A percentile compares a stretch with the other conserved stretches of the same genome.
Evolutionary conservation across 306 rosid species (phyloP).

Genomic region (Cucumis sativus): DNA sequence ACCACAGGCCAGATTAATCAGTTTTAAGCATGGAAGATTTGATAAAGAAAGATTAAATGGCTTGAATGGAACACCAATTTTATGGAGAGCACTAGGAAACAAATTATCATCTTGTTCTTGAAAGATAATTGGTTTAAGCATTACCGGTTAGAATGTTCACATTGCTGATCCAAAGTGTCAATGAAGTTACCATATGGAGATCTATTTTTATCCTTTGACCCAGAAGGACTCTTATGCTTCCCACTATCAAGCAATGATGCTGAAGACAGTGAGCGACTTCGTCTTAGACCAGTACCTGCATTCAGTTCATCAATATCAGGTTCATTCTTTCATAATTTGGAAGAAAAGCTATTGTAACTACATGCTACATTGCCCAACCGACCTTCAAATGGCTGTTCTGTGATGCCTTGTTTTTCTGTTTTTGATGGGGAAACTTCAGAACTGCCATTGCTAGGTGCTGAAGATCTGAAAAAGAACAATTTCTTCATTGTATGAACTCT

Average conservation of each 20-base stretch:
- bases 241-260: constrained; percentile 41
- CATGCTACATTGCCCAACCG: constrained; percentile 24
- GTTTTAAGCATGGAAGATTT: background rate
- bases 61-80: background rate
- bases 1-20: constrained; percentile 15
- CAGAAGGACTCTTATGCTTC: constrained; percentile 21
- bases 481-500: constrained; percentile 54
- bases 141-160: constrained; percentile 56
- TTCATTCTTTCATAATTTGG: constrained; percentile 43
- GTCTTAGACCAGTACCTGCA: constrained; percentile 48
- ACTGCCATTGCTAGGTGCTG: constrained; percentile 48
- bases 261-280: constrained; percentile 82
- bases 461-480: constrained; percentile 70
- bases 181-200: constrained; percentile 52
- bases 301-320: constrained; percentile 30
- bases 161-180: constrained; percentile 32
- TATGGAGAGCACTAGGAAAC: background rate
- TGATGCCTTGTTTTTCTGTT: constrained; percentile 31
- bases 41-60: background rate
- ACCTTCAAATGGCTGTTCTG: constrained; percentile 38
- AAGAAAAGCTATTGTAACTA: constrained; percentile 29
- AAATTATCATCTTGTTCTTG: background rate
- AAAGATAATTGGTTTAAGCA: constrained; percentile 11
- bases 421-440: constrained; percentile 35
- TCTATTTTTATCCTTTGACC: constrained; percentile 37